Evolutionary conservation across 345 rosid species (phyloP), one percentile per base, ranked within the genome.

Genomic region (Pistacia atlantica): DNA sequence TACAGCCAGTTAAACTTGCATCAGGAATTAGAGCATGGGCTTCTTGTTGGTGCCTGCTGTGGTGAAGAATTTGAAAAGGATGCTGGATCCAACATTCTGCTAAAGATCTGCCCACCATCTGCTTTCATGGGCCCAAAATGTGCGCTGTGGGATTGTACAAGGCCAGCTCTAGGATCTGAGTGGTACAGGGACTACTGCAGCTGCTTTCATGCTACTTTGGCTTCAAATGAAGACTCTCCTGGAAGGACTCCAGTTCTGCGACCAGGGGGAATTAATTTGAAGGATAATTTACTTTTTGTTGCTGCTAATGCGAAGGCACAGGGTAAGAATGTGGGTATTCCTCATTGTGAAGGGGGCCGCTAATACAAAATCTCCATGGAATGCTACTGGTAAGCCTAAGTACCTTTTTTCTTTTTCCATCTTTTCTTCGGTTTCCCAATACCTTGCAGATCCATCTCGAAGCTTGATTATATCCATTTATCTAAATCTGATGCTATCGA

Each of bases 331-430:
- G 98, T 95, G 38, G 98, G 98, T 69, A 92, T 95, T 75, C 97
- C 97, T 65, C 87, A 86, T 33, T 95, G 98, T 77, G 90, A 86
- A 71, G 98, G 98, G 98, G 65, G 98, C 97, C 78, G 98, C 92
- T 61, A 86, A 83, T 77, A 85, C 80, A 75, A 95, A 88, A 80
- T 86, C 89, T 71, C 97, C 97, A 14, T 91, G 98, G 98, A 95
- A 93, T 72, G 91, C 97, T 73, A 65, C 89, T 65, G 91, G 98
- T 91, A 73, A 86, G 83, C 13, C 5, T 69, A 25, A 69, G 45
- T 25, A 5, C 42, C 11, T 63, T 59, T 59, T n/a, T 0, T 54
- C 57, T 54, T 54, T 54, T 54, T 14, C 17, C 18, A 1, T 4
- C 20, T 3, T 54, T 54, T 16, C 46, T 61, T 48, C 11, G 8